Evolutionary conservation across 441 rosid genomes (phyloP), one percentile per base, ranked within the genome.

Genomic region (Mallotus japonicus): DNA sequence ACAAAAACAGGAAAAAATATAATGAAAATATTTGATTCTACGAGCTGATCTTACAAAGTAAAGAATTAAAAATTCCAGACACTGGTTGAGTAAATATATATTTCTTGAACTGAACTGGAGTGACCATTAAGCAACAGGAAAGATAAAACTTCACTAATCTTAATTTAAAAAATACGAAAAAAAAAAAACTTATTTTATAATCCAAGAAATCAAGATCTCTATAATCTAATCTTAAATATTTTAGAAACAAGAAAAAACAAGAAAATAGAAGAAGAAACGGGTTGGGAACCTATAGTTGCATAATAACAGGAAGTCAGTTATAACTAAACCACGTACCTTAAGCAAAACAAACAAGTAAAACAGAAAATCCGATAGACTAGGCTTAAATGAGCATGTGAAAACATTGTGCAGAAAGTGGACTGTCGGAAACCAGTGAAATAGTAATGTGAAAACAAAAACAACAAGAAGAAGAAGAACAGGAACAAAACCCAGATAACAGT

Each of bases 121-220:
- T 51, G 17, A 5, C 57, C 71, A 51, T 67, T 17, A 67, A 67
- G 71, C 22, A 54, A 67, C 61, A 16, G 3, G 32, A 34, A 17
- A 60, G 34, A 60, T 6, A 37, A 10, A 61, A 32, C 47, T 7
- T 32, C 5, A 46, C 55, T 47, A 24, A 22, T 22, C 69, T 44
- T 14, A 19, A 47, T 14, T 22, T 22, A 22, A 65, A 24, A 24
- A 24, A 24, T n/a, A n/a, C 37, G 4, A 32, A 32, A 1, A 32
- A 32, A 32, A 32, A 3, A 34, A 1, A 34, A 34, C 40, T 3
- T 34, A 3, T 34, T 65, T 65, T 49, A 15, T n/a, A 11, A 6
- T 47, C 56, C 37, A 65, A 49, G 56, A n/a, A 47, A 65, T 22
- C 5, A 46, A 22, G 40, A 65, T 46, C 69, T 62, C 6, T 62